Percentiles rank a stretch among this genome's conserved stretches.
Evolutionary conservation across 1,284 basidiomycete species (phyloP).

Genomic region (Schizophyllum amplum): DNA sequence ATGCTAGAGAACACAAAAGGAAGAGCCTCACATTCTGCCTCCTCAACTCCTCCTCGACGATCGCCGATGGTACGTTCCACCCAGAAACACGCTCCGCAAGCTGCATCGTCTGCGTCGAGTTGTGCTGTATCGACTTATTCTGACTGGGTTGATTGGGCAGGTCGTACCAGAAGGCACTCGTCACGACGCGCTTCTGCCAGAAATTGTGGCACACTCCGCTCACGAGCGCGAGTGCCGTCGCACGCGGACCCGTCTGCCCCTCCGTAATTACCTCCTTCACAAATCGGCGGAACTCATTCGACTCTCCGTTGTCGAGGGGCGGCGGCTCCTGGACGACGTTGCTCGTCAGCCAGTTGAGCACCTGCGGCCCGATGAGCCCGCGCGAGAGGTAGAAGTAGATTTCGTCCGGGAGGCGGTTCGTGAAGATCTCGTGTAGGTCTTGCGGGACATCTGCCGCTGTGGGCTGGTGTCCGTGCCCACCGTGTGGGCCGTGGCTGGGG

Average conservation of each 20-base stretch:
- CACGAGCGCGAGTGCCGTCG: constrained; percentile 82
- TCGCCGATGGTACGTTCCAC: constrained; percentile 87
- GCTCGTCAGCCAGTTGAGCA: constrained; percentile 85
- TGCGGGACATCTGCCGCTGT: constrained; percentile 82
- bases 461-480: constrained; percentile 56
- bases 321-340: constrained; percentile 83
- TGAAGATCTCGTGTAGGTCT: constrained; percentile 95
- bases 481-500: constrained; percentile 39
- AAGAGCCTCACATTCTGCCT: constrained; percentile 93
- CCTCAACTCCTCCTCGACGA: constrained; percentile 92
- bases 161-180: constrained; percentile 75
- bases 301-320: constrained; percentile 92
- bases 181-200: constrained; percentile 73
- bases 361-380: constrained; percentile 81
- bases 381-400: constrained; percentile 94
- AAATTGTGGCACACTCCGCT: constrained; percentile 70
- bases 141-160: constrained; percentile 35
- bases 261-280: constrained; percentile 96
- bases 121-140: constrained; percentile 62
- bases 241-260: constrained; percentile 83
- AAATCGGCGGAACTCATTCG: constrained; percentile 89
- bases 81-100: constrained; percentile 82
- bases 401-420: constrained; percentile 91
- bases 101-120: constrained; percentile 72
- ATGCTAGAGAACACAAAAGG: constrained; percentile 6